Base-by-base conservation (phyloP, 2,329 filamentous ascomycete species). In the Neonectria coccinea region DNA sequence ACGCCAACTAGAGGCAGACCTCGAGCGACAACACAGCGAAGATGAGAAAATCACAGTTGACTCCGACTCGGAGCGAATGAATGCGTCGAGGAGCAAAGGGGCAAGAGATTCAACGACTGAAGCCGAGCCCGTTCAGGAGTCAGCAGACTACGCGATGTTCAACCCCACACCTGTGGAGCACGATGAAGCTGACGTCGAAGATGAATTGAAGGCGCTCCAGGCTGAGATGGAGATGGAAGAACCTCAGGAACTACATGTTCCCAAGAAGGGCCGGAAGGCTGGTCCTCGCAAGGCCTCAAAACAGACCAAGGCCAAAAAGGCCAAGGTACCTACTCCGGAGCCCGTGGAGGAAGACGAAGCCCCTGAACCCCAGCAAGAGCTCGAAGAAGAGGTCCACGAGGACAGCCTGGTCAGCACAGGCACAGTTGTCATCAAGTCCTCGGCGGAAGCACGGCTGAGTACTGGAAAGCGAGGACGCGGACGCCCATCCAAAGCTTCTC, bases 1-100 rank as follows among this genome's bases (percentile, higher is more conserved):
- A 56, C 85, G 85, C 22, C 87, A 88, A 53, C 80, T 92, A 1
- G 86, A 91, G 71, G 88, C 86, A 2, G 90, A 91, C 62, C 82
- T 92, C 10, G 86, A 90, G 47, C 80, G 83, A 31, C 85, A 83
- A 1, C 73, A 86, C 27, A 84, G 82, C 2, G 85, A 89, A 31
- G 83, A 86, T 14, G 86, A 88, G 48, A 81, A 83, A 36, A 76
- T 83, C 8, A 78, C 78, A 5, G 78, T 79, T 6, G 81, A 85
- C 62, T 85, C 81, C 6, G 83, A 85, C 53, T 80, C 80, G 0
- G 83, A 82, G 68, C 76, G 79, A 47, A 76, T 75, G 12, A 81
- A 79, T 55, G 72, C 72, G 0, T 79, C 56, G 36, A 67, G 66
- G 59, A 31, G 68, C 12, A 78, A 76, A 67, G 67, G 70, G 41